Evolutionary conservation across 139 green algal genomes (phyloP).

Genomic region (Chlorella sp.): DNA sequence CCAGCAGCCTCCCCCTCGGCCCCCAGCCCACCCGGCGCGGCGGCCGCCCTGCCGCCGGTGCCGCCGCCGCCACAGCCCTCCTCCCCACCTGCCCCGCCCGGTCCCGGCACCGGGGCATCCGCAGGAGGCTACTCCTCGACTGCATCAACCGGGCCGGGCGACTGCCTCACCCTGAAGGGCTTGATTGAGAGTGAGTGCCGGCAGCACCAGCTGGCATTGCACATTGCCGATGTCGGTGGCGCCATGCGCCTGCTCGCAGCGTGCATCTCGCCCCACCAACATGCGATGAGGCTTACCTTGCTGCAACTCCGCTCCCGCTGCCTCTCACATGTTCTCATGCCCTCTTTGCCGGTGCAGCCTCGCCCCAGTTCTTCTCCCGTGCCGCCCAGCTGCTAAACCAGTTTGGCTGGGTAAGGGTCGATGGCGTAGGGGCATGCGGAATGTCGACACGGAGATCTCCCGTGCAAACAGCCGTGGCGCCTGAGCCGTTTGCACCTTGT

Average conservation of each 20-base stretch:
- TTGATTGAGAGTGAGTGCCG: background rate
- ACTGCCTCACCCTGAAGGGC: background rate
- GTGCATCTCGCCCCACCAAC: no score
- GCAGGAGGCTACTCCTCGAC: background rate
- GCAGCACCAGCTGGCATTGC: no score
- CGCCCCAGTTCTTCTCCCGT: slow-evolving; percentile 4
- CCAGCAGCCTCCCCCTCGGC: background rate
- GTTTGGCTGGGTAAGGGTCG: slow-evolving; percentile 19
- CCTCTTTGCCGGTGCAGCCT: no score
- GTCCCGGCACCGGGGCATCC: background rate
- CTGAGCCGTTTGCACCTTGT: no score
- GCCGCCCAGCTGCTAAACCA: background rate
- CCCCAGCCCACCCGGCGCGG: no score
- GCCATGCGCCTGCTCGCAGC: no score
- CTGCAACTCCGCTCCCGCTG: no score
- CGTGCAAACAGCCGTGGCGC: background rate
- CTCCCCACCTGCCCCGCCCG: background rate
- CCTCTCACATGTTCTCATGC: no score
- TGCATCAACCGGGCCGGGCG: background rate
- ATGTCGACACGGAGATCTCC: background rate
- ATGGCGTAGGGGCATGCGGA: background rate
- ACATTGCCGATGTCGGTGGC: no score
- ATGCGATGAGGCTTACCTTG: no score
- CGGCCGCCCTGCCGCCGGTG: background rate
- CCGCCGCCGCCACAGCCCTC: background rate